These are phyloP conservation scores for Limnanthes douglasii DNA, from an alignment of 345 rosid genomes.

Conservation along the genomic window DNA sequence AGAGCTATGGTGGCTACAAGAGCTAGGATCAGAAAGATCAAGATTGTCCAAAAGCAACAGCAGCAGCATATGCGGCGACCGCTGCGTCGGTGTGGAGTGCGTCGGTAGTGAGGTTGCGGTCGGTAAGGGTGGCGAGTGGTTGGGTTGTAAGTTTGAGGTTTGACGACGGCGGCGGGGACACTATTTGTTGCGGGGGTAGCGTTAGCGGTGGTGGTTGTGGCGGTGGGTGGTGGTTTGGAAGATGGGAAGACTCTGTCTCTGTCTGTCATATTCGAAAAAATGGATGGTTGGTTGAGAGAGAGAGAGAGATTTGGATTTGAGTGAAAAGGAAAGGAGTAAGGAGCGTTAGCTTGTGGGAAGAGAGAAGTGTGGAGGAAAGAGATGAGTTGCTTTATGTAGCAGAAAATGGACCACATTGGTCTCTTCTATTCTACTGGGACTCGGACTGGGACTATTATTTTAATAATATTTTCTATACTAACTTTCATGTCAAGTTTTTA, in stretches of 20 bases:
- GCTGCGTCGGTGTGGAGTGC: slow-evolving; percentile 33
- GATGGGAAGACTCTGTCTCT: slow-evolving; percentile 77
- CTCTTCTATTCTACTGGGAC: too few relatives aligned
- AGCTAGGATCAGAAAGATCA: slow-evolving; percentile 39
- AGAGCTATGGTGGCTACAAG: slow-evolving; percentile 54
- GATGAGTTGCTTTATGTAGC: too few relatives aligned
- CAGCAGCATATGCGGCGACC: slow-evolving; percentile 67
- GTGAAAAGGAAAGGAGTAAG: neutral
- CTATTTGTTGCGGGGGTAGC: slow-evolving; percentile 14
- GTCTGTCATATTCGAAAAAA: too few relatives aligned
- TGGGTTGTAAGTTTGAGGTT: slow-evolving; percentile 43
- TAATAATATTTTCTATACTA: neutral
- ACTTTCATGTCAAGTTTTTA: slow-evolving; percentile 9
- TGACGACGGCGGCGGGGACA: slow-evolving; percentile 10
- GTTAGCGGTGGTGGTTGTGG: slow-evolving; percentile 12
- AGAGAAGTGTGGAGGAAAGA: slow-evolving; percentile 1
- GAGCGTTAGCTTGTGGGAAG: slow-evolving; percentile 10
- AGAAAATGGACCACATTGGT: too few relatives aligned
- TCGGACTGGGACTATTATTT: too few relatives aligned
- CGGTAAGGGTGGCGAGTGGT: slow-evolving; percentile 43
- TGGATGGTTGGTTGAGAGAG: too few relatives aligned
- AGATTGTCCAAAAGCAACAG: slow-evolving; percentile 74
- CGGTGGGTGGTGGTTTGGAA: slow-evolving; percentile 25
- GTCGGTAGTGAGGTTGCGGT: slow-evolving; percentile 44
- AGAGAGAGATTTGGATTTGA: neutral